Evolutionary conservation across 257 asterid species (phyloP).

Genomic region (Penstemon eatonii): DNA sequence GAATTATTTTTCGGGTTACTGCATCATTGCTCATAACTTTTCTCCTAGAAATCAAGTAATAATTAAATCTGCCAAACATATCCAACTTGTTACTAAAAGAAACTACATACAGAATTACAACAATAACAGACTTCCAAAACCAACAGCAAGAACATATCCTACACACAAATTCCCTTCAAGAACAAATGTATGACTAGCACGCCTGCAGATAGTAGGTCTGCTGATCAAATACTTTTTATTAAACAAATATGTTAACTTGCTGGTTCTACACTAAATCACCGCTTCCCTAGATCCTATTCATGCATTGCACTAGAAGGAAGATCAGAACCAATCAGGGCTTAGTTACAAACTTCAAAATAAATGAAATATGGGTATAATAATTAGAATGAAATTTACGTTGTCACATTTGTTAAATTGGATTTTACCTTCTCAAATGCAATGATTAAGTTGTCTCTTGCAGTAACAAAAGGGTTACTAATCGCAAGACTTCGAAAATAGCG

Average conservation of each 20-base stretch:
- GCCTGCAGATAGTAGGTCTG: neutral
- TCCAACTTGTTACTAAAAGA: neutral
- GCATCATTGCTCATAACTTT: neutral
- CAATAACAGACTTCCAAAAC: conserved; percentile 5
- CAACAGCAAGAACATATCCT: neutral
- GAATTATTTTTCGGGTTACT: neutral
- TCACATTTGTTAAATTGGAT: neutral
- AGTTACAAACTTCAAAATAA: neutral
- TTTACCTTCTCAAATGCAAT: conserved; percentile 97
- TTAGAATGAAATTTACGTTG: neutral
- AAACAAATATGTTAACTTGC: neutral
- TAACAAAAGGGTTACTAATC: conserved; percentile 72
- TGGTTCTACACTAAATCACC: neutral
- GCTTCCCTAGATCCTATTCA: conserved; percentile 6
- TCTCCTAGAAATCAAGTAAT: neutral
- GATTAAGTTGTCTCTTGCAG: conserved; percentile 90
- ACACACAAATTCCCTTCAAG: neutral
- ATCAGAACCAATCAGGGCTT: neutral
- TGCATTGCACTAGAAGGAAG: neutral
- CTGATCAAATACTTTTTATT: neutral
- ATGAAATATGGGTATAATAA: neutral
- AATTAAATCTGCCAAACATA: neutral
- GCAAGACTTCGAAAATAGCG: conserved; percentile 95
- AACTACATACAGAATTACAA: conserved; percentile 12
- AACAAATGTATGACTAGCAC: conserved; percentile 8